Evolutionary conservation across 352 stramenopile genomes (phyloP), one percentile per base, ranked within the genome.

Genomic region (Globisporangium cederbergense): DNA sequence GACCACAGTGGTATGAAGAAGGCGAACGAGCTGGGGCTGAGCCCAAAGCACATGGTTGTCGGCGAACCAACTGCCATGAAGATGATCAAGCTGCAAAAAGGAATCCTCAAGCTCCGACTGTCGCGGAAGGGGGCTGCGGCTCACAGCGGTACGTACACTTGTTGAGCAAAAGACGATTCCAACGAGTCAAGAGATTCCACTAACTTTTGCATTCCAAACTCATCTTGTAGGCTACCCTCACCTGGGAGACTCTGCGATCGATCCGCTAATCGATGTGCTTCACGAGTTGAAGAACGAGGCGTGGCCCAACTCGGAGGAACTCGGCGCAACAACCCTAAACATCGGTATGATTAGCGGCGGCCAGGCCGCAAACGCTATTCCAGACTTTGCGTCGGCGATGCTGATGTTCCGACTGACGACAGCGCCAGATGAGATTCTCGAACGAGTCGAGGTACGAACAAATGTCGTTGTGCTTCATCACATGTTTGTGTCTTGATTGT

Each of bases 1-100:
- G 87, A 96, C 47, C 87, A 96, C 72, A 95, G 86, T 58, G 85
- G 87, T 13, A 96, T 96, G 85, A 91, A 93, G 66, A 91, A 91
- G 62, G 83, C 84, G 3, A 96, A 96, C 67, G 85, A 92, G 57
- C 64, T 96, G 55, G 72, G 78, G 4, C 56, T 96, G 18, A 78
- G 75, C 0, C 85, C 87, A n/a, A 55, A 72, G 22, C 86, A 93
- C 60, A 76, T 95, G 73, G 66, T 95, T 45, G 88, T 96, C 9
- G 88, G 86, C 30, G 86, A 96, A 47, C 87, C 88, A n/a, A 96
- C 88, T 1, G 72, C 58, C 10, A 71, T 87, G 54, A 90, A 89
- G 73, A 92, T 89, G 81, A 85, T 89, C 58, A 90, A 90, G 65
- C 72, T 94, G 46, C 86, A 96, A 67, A 96, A 96, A 71, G 87